phyloP scores from a whole-genome alignment of 257 asterid genomes.

The Henckelia pumila region DNA sequence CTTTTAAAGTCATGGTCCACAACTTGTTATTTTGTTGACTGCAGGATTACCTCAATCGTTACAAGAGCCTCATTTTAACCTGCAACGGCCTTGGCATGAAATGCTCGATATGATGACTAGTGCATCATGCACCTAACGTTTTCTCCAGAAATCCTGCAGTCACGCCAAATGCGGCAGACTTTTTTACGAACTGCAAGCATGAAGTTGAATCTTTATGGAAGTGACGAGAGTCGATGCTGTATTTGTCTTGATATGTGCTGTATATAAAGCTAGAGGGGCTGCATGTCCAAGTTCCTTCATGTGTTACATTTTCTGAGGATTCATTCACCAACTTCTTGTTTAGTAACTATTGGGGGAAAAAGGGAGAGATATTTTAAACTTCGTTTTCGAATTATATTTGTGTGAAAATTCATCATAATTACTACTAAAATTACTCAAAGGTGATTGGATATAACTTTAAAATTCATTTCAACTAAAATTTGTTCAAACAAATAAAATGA shows the following conservation, averaged over 20 bases:
- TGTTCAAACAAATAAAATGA: no score
- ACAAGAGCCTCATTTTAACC: constrained; percentile 91
- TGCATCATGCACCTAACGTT: background rate
- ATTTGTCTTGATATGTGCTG: background rate
- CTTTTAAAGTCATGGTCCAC: background rate
- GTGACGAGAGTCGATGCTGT: background rate
- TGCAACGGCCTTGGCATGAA: constrained; percentile 96
- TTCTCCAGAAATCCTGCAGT: constrained; percentile 21
- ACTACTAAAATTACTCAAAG: no score
- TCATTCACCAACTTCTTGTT: background rate
- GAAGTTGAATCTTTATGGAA: constrained; percentile 27
- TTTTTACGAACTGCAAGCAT: constrained; percentile 29
- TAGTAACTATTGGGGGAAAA: no score
- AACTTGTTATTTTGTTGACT: constrained; percentile 6
- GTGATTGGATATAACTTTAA: no score
- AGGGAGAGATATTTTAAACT: no score
- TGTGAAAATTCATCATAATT: no score
- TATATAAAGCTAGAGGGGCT: no score
- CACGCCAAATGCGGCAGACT: constrained; percentile 24
- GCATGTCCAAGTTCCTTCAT: constrained; percentile 1
- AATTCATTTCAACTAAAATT: no score
- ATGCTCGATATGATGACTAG: constrained; percentile 61
- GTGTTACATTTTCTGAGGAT: background rate
- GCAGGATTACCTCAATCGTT: constrained; percentile 89
- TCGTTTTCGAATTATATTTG: no score